Base-by-base conservation (phyloP, 1,284 basidiomycete genomes). In the Mycocalia duriaeana region DNA sequence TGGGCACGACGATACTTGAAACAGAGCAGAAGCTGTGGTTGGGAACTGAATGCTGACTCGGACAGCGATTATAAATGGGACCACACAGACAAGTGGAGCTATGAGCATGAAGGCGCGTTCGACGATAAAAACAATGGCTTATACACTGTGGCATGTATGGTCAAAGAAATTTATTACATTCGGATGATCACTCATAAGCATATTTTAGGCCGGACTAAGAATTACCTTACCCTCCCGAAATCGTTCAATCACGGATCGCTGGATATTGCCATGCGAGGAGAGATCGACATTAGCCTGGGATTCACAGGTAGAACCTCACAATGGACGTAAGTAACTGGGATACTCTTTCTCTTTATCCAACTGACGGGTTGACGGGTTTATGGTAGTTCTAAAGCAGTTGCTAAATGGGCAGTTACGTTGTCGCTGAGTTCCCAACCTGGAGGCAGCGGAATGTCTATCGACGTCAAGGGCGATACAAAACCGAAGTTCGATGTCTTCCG, bases 361-460 rank as follows among this genome's bases (percentile, higher is more conserved):
- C 13, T 13, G 22, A 23, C 3, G 14, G 37, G 7, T 13, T 14
- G 4, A 4, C 19, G 13, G 19, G 9, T 38, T 19, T 4, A n/a
- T 16, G 4, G 13, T 37, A 45, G 43, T 24, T 36, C 26, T 18
- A 45, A 45, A 52, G 44, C 40, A 41, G 38, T 16, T 42, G 18
- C 43, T 52, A 53, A 45, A 22, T 45, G 43, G 43, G 18, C 43
- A 13, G 31, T 36, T 36, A 45, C 43, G 5, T 31, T 45, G 18
- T 45, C 43, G 13, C 16, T 45, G 43, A 37, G 16, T 20, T 45
- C 43, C 31, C 28, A 34, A 20, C 11, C 25, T 22, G 43, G 43
- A 3, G 43, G 43, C 3, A 45, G 43, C 36, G 43, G 43, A 14
- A 23, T 45, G 20, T 13, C 26, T 5, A 36, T 45, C 31, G 43